Conservation (phyloP, 176 grass and related monocot species). For the Tillandsia fasciculata region DNA sequence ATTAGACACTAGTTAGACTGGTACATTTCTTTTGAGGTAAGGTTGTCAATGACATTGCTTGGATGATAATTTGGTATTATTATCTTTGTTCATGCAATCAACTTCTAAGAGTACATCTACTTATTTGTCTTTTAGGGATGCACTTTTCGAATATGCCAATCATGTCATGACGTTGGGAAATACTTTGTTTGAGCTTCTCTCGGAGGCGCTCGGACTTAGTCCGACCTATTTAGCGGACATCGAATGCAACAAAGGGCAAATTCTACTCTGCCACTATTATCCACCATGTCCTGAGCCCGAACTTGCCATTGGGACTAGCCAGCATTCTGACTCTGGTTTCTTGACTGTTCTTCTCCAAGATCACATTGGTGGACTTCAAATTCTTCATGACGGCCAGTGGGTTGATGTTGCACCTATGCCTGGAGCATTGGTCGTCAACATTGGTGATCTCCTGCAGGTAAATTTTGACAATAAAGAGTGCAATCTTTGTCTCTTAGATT, state of each 20-base stretch:
- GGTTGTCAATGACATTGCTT: no score
- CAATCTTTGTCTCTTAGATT: not conserved
- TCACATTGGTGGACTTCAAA: conserved; percentile 40
- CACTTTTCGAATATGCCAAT: no score
- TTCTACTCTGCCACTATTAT: conserved; percentile 48
- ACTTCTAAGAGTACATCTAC: no score
- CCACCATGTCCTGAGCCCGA: conserved; percentile 63
- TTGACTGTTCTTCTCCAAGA: conserved; percentile 61
- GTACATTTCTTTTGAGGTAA: no score
- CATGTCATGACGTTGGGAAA: no score
- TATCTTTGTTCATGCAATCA: no score
- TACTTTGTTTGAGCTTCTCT: no score
- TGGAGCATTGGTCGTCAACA: conserved; percentile 46
- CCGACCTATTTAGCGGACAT: conserved; percentile 50
- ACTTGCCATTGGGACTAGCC: conserved; percentile 38
- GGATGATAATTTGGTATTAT: no score
- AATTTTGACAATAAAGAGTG: not conserved
- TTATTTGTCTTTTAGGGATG: no score
- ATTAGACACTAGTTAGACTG: no score
- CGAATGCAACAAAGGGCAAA: conserved; percentile 46
- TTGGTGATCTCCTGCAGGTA: conserved; percentile 52
- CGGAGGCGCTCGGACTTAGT: no score
- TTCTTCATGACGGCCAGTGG: conserved; percentile 36
- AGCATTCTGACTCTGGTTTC: conserved; percentile 51
- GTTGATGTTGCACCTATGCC: conserved; percentile 26